These are phyloP conservation scores for Umbelopsis vinacea DNA, from an alignment of 192 early-diverging fungal species.

Conservation along the genomic window DNA sequence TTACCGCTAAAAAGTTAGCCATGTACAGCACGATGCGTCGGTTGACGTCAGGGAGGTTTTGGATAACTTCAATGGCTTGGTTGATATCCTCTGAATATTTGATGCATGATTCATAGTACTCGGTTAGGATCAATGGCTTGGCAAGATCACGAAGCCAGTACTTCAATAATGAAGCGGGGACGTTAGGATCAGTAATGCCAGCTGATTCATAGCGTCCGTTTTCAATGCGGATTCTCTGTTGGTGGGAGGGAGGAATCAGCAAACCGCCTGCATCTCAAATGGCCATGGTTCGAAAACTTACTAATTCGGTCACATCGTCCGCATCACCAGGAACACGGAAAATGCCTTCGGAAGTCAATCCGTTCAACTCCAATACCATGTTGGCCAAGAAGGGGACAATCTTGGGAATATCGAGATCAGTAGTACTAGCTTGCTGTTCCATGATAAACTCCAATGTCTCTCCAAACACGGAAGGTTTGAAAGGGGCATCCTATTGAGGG, in stretches of 20 bases:
- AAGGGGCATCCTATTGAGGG: conserved; percentile 70
- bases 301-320: conserved; percentile 78
- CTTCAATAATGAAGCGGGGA: conserved; percentile 90
- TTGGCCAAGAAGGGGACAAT: conserved; percentile 83
- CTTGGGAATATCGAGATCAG: conserved; percentile 70
- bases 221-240: conserved; percentile 80
- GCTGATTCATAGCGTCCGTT: conserved; percentile 70
- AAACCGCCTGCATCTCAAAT: background rate
- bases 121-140: conserved; percentile 85
- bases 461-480: conserved; percentile 88
- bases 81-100: conserved; percentile 57
- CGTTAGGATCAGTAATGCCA: conserved; percentile 86
- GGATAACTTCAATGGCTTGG: conserved; percentile 55
- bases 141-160: conserved; percentile 94
- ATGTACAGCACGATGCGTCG: conserved; percentile 76
- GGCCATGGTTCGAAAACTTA: conserved; percentile 32
- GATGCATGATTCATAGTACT: conserved; percentile 81
- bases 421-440: conserved; percentile 55
- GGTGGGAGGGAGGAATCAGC: conserved; percentile 7
- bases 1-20: conserved; percentile 79
- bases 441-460: conserved; percentile 89
- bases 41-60: conserved; percentile 61
- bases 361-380: conserved; percentile 75
- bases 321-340: conserved; percentile 95
- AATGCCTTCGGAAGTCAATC: conserved; percentile 86